Evolutionary conservation across 805 yeast species (phyloP).

Genomic region (Candida ascalaphidarum): DNA sequence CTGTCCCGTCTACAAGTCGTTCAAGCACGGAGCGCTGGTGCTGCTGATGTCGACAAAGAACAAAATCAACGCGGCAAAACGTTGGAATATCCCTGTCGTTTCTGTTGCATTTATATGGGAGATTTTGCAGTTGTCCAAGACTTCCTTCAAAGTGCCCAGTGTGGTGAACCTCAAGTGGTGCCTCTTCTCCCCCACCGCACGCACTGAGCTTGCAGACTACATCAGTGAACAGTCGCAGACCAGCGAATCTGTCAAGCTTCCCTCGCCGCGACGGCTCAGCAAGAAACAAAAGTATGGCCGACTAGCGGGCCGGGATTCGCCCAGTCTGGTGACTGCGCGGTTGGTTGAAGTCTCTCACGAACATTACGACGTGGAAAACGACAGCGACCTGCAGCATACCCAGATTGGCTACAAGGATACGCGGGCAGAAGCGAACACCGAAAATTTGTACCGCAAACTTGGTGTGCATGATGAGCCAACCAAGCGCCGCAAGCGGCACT

Average conservation of each 20-base stretch:
- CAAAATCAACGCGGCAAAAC: slow-evolving; percentile 51
- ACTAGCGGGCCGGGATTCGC: slow-evolving; percentile 23
- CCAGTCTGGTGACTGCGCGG: too few species aligned
- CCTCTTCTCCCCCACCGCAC: slow-evolving; percentile 38
- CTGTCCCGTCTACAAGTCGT: slow-evolving; percentile 23
- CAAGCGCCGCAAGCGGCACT: too few species aligned
- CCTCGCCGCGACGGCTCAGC: slow-evolving; percentile 43
- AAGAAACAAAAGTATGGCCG: slow-evolving; percentile 38
- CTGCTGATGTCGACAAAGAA: slow-evolving; percentile 37
- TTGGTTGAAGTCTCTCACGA: too few species aligned
- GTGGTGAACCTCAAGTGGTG: slow-evolving; percentile 46
- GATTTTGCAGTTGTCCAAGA: slow-evolving; percentile 24
- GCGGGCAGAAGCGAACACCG: too few species aligned
- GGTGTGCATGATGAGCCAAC: too few species aligned
- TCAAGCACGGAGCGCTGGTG: slow-evolving; percentile 20
- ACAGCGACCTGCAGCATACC: too few species aligned
- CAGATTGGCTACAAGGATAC: too few species aligned
- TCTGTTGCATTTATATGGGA: slow-evolving; percentile 50
- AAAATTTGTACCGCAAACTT: too few species aligned
- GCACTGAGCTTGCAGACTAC: slow-evolving; percentile 12
- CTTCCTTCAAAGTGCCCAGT: slow-evolving; percentile 22
- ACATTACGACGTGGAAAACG: too few species aligned
- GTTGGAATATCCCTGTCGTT: slow-evolving; percentile 51
- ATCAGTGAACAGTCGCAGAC: slow-evolving; percentile 9
- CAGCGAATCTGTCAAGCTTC: too few species aligned